A percentile compares a stretch with the other conserved stretches of the same genome.
phyloP scores from a whole-genome alignment of 805 yeast genomes.

The Maudiozyma serrabonitensis region DNA sequence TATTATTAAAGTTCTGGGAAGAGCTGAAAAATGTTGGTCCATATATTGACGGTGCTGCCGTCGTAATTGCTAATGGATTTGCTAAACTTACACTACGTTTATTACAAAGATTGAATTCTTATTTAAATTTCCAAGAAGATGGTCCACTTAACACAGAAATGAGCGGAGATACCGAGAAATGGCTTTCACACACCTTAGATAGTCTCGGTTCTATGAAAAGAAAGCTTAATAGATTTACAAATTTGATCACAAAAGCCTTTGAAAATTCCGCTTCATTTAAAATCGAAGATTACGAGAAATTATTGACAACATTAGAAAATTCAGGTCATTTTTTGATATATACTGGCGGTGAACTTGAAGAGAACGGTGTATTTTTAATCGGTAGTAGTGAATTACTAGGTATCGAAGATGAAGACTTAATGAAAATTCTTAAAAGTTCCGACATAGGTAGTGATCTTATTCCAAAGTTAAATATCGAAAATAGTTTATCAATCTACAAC shows the following conservation, averaged over 20 bases:
- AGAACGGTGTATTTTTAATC: constrained; percentile 68
- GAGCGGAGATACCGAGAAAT: constrained; percentile 41
- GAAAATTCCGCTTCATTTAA: constrained; percentile 62
- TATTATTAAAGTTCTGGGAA: constrained; percentile 72
- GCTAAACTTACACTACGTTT: constrained; percentile 55
- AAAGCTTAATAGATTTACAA: constrained; percentile 69
- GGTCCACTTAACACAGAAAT: constrained; percentile 43
- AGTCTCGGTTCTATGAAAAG: constrained; percentile 70
- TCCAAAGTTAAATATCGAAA: constrained; percentile 25
- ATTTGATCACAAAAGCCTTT: constrained; percentile 56
- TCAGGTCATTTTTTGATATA: constrained; percentile 70
- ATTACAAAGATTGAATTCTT: constrained; percentile 56
- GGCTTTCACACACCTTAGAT: constrained; percentile 61
- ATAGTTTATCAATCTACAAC: constrained; percentile 23
- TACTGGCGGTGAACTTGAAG: constrained; percentile 56
- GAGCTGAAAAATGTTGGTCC: constrained; percentile 69
- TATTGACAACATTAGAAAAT: constrained; percentile 50
- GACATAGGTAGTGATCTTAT: constrained; percentile 44
- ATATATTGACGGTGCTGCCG: constrained; percentile 72
- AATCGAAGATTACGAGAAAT: constrained; percentile 39
- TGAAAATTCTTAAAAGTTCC: constrained; percentile 36
- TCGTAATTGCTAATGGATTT: constrained; percentile 71
- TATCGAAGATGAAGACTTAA: constrained; percentile 33
- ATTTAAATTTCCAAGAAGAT: constrained; percentile 60
- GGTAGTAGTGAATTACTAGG: constrained; percentile 47